Conservation (phyloP, 2,329 filamentous ascomycete species). For the Colletotrichum limetticola region DNA sequence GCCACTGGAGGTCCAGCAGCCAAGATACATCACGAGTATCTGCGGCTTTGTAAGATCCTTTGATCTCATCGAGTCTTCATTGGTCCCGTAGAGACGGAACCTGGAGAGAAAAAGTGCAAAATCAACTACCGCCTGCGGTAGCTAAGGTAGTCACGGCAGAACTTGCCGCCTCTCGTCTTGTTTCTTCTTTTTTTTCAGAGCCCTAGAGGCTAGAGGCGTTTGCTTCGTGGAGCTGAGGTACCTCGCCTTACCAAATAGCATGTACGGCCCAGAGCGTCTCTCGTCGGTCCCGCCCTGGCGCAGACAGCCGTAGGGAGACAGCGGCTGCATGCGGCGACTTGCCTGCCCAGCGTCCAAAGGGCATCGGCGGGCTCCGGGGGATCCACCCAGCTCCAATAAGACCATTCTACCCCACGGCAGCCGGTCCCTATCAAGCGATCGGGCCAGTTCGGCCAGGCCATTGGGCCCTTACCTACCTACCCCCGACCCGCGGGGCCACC, state of each 20-base stretch:
- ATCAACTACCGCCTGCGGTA: not conserved
- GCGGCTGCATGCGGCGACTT: constrained; percentile 33
- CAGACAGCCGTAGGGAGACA: constrained; percentile 21
- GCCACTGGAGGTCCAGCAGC: not conserved
- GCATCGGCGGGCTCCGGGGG: constrained; percentile 46
- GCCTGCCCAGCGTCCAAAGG: constrained; percentile 33
- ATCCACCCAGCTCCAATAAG: constrained; percentile 33
- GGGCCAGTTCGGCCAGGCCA: constrained; percentile 30
- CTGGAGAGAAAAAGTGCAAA: not conserved
- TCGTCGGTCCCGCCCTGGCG: constrained; percentile 15
- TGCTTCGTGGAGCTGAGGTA: not conserved
- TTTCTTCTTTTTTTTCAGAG: not conserved
- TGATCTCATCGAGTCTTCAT: not conserved
- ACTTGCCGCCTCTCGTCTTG: not conserved
- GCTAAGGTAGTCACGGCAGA: too few species aligned
- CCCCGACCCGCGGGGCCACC: not conserved
- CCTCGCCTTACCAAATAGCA: not conserved
- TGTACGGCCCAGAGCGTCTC: not conserved
- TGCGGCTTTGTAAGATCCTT: not conserved
- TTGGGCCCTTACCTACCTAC: not conserved
- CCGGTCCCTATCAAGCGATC: constrained; percentile 33
- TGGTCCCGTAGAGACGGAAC: not conserved
- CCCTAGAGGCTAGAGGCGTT: constrained; percentile 3
- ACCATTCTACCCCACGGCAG: constrained; percentile 32
- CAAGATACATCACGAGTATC: not conserved